These are phyloP conservation scores for Nissolia schottii DNA, from an alignment of 306 rosid species.

Conservation along the genomic window DNA sequence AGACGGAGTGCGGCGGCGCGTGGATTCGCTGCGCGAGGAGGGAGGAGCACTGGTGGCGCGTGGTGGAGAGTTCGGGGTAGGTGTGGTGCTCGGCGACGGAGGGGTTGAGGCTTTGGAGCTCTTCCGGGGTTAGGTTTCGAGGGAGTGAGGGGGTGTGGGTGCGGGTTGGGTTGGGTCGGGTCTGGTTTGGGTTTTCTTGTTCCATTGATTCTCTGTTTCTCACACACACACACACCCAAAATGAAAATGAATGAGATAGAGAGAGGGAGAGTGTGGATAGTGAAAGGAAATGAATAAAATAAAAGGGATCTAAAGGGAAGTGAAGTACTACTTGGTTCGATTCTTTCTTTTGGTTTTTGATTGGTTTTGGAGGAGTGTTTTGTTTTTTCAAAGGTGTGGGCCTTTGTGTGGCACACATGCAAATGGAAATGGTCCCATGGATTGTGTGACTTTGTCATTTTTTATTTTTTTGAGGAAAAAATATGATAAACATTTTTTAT, in stretches of 20 bases:
- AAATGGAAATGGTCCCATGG: neutral
- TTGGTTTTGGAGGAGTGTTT: too few relatives aligned
- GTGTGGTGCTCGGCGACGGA: slow-evolving; percentile 50
- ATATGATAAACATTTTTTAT: too few relatives aligned
- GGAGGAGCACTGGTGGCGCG: slow-evolving; percentile 74
- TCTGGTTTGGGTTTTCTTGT: neutral
- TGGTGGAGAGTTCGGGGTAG: slow-evolving; percentile 36
- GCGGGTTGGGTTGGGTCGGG: slow-evolving; percentile 24
- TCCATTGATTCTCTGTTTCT: neutral
- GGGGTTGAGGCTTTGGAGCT: slow-evolving; percentile 42
- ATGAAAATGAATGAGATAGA: neutral
- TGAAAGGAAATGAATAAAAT: neutral
- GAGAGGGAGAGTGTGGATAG: neutral
- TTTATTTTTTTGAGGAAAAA: neutral
- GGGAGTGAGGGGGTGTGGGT: too few relatives aligned
- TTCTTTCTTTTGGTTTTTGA: too few relatives aligned
- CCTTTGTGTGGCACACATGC: neutral
- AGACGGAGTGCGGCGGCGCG: slow-evolving; percentile 54
- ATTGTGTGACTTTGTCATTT: neutral
- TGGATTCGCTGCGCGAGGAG: slow-evolving; percentile 65
- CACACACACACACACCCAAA: neutral
- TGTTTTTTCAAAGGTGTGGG: neutral
- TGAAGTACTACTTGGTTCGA: too few relatives aligned
- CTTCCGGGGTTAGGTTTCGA: slow-evolving; percentile 37
- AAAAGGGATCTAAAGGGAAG: neutral